Conservation (phyloP, 495 filamentous ascomycete genomes). For the Pyrenula massariospora region DNA sequence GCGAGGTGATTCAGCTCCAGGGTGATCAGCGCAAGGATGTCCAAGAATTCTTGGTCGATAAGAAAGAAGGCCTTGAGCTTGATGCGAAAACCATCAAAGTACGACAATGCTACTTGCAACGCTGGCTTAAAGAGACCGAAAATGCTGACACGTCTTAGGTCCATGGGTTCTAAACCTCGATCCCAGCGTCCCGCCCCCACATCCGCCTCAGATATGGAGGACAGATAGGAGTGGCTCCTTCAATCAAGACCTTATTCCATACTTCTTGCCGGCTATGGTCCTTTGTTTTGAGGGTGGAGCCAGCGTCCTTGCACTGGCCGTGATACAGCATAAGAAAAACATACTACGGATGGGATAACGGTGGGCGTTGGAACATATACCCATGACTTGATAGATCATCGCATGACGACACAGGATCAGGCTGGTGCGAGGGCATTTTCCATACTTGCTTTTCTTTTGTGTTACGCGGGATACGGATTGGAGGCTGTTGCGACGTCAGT, state of each 20-base stretch:
- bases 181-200: constrained; percentile 32
- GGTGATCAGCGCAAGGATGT: constrained; percentile 98
- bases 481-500: too few species aligned
- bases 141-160: constrained; percentile 21
- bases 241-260: constrained; percentile 1
- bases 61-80: constrained; percentile 82
- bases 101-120: constrained; percentile 10
- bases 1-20: constrained; percentile 99
- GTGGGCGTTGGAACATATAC: not conserved
- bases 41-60: constrained; percentile 91
- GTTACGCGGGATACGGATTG: not conserved
- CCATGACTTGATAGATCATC: not conserved
- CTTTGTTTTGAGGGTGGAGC: constrained; percentile 4
- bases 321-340: not conserved
- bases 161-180: constrained; percentile 45
- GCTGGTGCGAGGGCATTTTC: not conserved
- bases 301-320: too few species aligned
- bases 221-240: constrained; percentile 14
- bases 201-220: constrained; percentile 25
- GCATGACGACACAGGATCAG: not conserved
- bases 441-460: not conserved
- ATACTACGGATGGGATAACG: not conserved
- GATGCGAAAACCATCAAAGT: constrained; percentile 97
- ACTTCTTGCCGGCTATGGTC: constrained; percentile 8
- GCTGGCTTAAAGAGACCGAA: not conserved